A percentile compares a stretch with the other conserved stretches of the same genome.
These are phyloP conservation scores for Trametes cinnabarina DNA, from an alignment of 768 basidiomycete genomes.

Conservation along the genomic window DNA sequence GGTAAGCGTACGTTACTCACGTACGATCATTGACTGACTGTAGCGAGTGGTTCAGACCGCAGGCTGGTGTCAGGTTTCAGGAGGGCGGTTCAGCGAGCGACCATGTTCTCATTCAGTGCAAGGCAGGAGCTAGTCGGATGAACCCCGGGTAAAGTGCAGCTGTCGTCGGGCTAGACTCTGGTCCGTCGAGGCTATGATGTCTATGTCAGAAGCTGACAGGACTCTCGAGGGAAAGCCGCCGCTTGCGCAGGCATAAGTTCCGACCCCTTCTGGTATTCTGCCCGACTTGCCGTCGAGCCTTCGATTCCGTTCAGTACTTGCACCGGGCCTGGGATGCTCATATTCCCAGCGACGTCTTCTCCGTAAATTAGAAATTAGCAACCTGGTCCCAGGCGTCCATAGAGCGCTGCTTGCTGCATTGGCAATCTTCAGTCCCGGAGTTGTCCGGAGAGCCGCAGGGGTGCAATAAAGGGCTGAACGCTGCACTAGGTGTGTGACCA, in stretches of 20 bases:
- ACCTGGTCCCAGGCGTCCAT: not conserved
- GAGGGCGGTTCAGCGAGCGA: no score
- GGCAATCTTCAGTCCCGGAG: not conserved
- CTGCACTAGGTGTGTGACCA: not conserved
- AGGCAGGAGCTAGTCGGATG: not conserved
- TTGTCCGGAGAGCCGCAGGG: not conserved
- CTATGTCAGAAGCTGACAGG: slow-evolving; percentile 8
- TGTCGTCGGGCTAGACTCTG: not conserved
- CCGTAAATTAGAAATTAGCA: slow-evolving; percentile 2
- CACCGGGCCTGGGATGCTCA: not conserved
- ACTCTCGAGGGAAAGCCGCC: not conserved
- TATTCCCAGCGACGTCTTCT: slow-evolving; percentile 1
- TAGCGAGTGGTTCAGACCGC: no score
- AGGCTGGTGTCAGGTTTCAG: no score
- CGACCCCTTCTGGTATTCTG: slow-evolving; percentile 9
- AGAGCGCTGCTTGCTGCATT: not conserved
- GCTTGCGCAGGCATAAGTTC: not conserved
- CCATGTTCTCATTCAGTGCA: no score
- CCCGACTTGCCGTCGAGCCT: not conserved
- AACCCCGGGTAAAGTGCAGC: not conserved
- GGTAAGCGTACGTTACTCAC: not conserved
- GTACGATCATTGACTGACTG: not conserved
- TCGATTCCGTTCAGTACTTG: slow-evolving; percentile 9
- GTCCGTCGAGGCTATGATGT: not conserved
- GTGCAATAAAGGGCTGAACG: not conserved